phyloP scores from a whole-genome alignment of 352 stramenopile genomes.

The Elongisporangium prolatum region DNA sequence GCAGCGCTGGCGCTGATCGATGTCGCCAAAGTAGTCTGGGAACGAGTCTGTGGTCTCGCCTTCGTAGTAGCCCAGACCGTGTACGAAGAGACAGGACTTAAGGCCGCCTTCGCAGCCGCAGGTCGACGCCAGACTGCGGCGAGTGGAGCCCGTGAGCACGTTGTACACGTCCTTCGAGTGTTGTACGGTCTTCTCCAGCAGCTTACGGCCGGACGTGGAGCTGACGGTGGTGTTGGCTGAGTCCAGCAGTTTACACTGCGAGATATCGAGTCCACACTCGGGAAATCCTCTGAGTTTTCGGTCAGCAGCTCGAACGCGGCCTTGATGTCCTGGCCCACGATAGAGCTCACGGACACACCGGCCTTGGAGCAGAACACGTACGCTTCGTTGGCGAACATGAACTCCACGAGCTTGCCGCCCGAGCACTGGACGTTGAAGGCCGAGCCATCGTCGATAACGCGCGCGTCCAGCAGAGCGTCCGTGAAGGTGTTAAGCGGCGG shows the following conservation, averaged over 20 bases:
- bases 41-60: slow-evolving; percentile 8
- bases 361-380: slow-evolving; percentile 27
- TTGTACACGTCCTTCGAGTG: slow-evolving; percentile 7
- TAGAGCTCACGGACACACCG: slow-evolving; percentile 5
- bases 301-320: slow-evolving; percentile 13
- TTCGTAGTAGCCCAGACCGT: slow-evolving; percentile 14
- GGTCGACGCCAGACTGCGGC: slow-evolving; percentile 4
- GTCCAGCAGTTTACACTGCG: slow-evolving; percentile 6
- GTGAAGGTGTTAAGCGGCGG: slow-evolving; percentile 16
- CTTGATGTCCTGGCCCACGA: slow-evolving; percentile 15
- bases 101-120: slow-evolving; percentile 1
- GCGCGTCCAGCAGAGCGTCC: slow-evolving; percentile 9
- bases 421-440: slow-evolving; percentile 10
- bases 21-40: slow-evolving; percentile 14
- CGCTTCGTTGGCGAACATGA: slow-evolving; percentile 24
- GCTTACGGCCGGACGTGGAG: slow-evolving; percentile 1
- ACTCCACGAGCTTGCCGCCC: slow-evolving; percentile 21
- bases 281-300: not conserved
- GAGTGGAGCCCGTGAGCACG: slow-evolving; percentile 5
- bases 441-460: slow-evolving; percentile 19
- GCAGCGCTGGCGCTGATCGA: slow-evolving; percentile 18
- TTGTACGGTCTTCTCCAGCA: slow-evolving; percentile 6
- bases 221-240: not conserved
- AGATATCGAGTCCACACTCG: too few species aligned
- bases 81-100: slow-evolving; percentile 27